Base-by-base conservation (phyloP, 495 filamentous ascomycete species). In the Penicillium malachiteum region DNA sequence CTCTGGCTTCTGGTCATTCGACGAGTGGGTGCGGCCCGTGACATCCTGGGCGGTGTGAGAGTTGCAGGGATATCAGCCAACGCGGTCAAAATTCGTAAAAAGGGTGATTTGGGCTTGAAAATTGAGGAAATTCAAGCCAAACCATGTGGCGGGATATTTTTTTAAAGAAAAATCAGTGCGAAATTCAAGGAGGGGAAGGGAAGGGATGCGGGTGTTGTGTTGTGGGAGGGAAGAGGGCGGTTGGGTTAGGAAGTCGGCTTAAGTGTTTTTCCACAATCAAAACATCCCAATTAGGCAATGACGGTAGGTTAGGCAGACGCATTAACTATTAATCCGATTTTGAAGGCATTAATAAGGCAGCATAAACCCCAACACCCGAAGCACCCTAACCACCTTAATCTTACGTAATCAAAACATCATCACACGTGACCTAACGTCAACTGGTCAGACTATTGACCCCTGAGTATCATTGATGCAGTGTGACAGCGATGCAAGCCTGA, bases 1-100 rank as follows among this genome's bases (percentile, higher is more conserved):
- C 63, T 67, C 39, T 63, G 61, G 42, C 68, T 69, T 39, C 68
- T 54, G 2, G 68, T 69, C 18, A 64, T 52, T 39, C 66, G 65
- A 10, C 62, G 51, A 12, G 32, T 40, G 14, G 60, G 40, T 17
- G 18, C 52, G 7, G 46, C 44, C 18, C 52, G 56, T 10, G 59
- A 52, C 65, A 68, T 68, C 8, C 16, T 47, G 46, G 56, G 57
- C 62, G 55, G 62, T 60, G 48, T 14, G 45, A 26, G n/a, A 26
- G 21, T 26, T 26, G 21, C 21, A 26, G 18, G 7, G 21, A 13
- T 33, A 31, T 13, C 43, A 42, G 17, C 17, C 43, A 11, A n/a
- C 30, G 45, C 21, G 4, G 21, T 26, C 21, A 26, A 26, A 4
- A 2, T 26, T 26, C 2, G 21, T 26, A 3, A 43, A 16, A 43